Conservation (phyloP, 208 protist species). For the Phytomonas sp. region DNA sequence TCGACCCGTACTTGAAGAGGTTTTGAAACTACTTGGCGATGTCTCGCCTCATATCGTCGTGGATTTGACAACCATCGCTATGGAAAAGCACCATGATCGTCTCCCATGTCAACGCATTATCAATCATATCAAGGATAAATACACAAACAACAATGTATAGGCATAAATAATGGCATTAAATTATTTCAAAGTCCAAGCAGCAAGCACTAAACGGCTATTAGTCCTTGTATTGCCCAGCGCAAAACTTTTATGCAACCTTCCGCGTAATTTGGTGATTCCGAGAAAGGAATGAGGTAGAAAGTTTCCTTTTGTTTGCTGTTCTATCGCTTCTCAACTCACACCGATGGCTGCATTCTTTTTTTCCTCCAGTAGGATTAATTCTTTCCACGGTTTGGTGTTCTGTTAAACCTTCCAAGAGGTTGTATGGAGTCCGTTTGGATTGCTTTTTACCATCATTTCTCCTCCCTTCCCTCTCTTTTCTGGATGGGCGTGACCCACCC, state of each 20-base stretch:
- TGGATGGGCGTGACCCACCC: no score
- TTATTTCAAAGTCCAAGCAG: not conserved
- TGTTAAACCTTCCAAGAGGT: no score
- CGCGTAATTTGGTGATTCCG: not conserved
- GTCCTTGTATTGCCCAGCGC: slow-evolving; percentile 3
- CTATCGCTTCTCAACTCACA: no score
- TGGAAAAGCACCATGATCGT: slow-evolving; percentile 40
- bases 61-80: slow-evolving; percentile 34
- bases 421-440: no score
- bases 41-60: slow-evolving; percentile 53
- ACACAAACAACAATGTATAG: not conserved
- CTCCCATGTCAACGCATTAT: slow-evolving; percentile 40
- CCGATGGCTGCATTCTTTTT: no score
- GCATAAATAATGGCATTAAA: not conserved
- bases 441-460: no score
- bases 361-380: no score
- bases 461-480: no score
- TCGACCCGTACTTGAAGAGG: slow-evolving; percentile 26
- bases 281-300: not conserved
- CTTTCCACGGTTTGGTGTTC: no score
- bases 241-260: not conserved
- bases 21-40: slow-evolving; percentile 40
- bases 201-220: slow-evolving; percentile 16
- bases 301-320: not conserved
- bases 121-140: slow-evolving; percentile 21